Evolutionary conservation across 129 eudicot genomes (phyloP).

Genomic region (Tagetes patula): DNA sequence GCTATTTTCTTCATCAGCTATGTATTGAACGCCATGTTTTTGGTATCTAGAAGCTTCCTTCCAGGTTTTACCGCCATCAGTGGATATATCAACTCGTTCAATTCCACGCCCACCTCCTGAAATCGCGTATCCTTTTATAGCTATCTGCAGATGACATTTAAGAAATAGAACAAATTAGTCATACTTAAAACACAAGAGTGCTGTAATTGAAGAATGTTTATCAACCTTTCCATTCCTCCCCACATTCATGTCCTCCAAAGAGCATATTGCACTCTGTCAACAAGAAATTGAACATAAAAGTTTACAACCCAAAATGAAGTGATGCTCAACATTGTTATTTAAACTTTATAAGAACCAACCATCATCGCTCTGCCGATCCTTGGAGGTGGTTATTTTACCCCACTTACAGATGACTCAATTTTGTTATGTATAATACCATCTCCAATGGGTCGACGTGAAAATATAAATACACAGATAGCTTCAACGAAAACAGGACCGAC

Average conservation of each 20-base stretch:
- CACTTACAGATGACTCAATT: background rate
- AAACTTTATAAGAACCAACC: background rate
- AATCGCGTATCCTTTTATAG: constrained; percentile 87
- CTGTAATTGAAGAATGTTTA: background rate
- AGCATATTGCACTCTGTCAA: constrained; percentile 82
- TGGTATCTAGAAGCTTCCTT: constrained; percentile 81
- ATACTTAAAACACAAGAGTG: background rate
- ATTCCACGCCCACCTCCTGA: constrained; percentile 99
- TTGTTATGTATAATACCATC: background rate
- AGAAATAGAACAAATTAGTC: background rate
- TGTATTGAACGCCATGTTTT: constrained; percentile 62
- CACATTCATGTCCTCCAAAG: constrained; percentile 74
- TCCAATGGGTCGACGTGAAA: background rate
- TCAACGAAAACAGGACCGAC: background rate
- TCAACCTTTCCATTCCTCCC: constrained; percentile 83
- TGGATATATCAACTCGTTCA: constrained; percentile 91
- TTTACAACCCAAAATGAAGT: background rate
- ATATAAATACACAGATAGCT: background rate
- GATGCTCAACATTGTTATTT: background rate
- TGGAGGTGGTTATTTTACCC: background rate
- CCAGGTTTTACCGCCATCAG: constrained; percentile 97
- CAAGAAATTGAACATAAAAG: background rate
- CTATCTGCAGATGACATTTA: constrained; percentile 47
- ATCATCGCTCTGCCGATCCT: background rate
- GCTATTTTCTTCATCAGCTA: constrained; percentile 65